Conservation (phyloP, 345 rosid species). For the Draba incana region DNA sequence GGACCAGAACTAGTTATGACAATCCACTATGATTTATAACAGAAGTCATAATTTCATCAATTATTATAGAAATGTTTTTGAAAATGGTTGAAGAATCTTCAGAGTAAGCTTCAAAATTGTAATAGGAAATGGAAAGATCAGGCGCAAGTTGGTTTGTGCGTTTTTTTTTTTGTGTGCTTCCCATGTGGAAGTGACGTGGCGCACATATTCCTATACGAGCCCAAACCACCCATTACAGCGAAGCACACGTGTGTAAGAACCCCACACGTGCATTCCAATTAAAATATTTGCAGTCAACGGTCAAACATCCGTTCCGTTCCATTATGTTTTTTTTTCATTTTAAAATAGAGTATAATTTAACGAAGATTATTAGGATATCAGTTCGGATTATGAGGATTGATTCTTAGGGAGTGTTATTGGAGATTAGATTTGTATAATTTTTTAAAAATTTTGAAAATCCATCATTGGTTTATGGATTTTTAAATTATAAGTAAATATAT, state of each 20-base stretch:
- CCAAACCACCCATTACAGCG: constrained; percentile 35
- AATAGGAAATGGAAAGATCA: constrained; percentile 16
- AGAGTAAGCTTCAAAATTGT: constrained; percentile 24
- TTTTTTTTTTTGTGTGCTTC: neutral
- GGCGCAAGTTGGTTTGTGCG: constrained; percentile 29
- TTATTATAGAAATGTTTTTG: constrained; percentile 1
- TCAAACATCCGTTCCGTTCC: constrained; percentile 25
- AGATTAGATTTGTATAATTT: too few species aligned
- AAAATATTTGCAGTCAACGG: constrained; percentile 25
- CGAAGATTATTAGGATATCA: too few species aligned
- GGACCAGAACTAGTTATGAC: too few species aligned
- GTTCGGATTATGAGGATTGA: too few species aligned
- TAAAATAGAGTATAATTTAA: too few species aligned
- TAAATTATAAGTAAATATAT: too few species aligned
- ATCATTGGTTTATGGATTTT: too few species aligned
- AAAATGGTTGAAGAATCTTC: constrained; percentile 32
- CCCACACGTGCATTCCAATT: constrained; percentile 36
- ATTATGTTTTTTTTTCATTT: neutral
- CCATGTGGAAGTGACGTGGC: constrained; percentile 44
- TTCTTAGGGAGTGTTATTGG: too few species aligned
- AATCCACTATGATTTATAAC: too few species aligned
- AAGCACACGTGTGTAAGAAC: constrained; percentile 37
- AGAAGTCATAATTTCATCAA: neutral
- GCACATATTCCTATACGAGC: constrained; percentile 31
- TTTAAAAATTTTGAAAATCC: too few species aligned